Evolutionary conservation across 2,329 filamentous ascomycete genomes (phyloP), one percentile per base, ranked within the genome.

Genomic region (Coniochaeta sp.): DNA sequence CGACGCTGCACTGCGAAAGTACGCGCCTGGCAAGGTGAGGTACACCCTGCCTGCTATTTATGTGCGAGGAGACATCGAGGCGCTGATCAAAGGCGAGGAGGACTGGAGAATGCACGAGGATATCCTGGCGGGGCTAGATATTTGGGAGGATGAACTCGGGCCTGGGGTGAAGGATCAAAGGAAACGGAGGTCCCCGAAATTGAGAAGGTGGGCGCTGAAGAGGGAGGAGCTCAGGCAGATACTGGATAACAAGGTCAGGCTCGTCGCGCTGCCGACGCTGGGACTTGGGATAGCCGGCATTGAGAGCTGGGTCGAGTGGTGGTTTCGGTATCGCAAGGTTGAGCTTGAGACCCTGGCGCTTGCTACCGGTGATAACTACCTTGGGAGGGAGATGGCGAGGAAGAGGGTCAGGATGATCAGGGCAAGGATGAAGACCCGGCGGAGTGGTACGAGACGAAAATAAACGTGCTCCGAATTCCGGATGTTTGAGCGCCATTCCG

Each of bases 21-120:
- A 77, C 51, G 79, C 79, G 0, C 78, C 78, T 0, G 76, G 73
- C 0, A 83, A 82, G 61, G 70, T 76, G 13, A 69, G 80, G 12
- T 82, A 72, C 54, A 78, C 78, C 0, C 63, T 83, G 2, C 80
- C 80, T 0, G 80, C 73, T 1, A 61, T 83, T 7, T 83, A 82
- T 59, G 66, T 69, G 8, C 65, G 70, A 22, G 59, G 61, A 2
- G 66, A 77, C 40, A 53, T 70, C 8, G 57, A 42, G 35, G 52
- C 52, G 1, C 18, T 66, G n/a, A 13, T 56, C 30, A 4, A 12
- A 10, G 31, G 20, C 14, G 47, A 49, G 47, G 27, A 35, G 18
- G 31, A 49, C 31, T 28, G 22, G 28, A 27, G 42, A n/a, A 45
- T 49, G 20, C 45, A 53, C 51, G 10, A 26, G 18, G 18, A 27